Evolutionary conservation across 441 rosid genomes (phyloP).

Genomic region (Jatropha podagrica): DNA sequence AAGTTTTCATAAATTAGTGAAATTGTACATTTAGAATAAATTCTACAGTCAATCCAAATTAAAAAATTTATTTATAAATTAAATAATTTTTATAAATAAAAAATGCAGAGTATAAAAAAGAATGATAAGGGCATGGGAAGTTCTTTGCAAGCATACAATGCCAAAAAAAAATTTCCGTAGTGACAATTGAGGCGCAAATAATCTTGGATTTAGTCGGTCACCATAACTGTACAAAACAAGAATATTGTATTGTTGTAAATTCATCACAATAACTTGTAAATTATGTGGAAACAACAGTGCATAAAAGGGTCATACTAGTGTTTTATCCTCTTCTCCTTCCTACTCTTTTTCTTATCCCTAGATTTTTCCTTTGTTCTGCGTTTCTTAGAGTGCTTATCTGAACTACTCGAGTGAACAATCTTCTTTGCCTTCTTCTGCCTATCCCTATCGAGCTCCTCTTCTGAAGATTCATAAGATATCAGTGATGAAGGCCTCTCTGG

Average conservation of each 20-base stretch:
- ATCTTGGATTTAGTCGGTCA: neutral
- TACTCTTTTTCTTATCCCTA: conserved; percentile 46
- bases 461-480: conserved; percentile 31
- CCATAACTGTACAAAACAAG: conserved; percentile 6
- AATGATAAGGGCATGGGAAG: too few relatives aligned
- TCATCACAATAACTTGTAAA: neutral
- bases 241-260: conserved; percentile 2
- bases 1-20: too few relatives aligned
- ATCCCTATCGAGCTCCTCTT: conserved; percentile 35
- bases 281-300: neutral
- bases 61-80: too few relatives aligned
- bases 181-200: too few relatives aligned
- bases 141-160: too few relatives aligned
- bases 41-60: too few relatives aligned
- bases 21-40: too few relatives aligned
- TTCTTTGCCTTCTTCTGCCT: conserved; percentile 41
- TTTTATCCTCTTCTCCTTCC: conserved; percentile 38
- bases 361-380: conserved; percentile 52
- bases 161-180: too few relatives aligned
- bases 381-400: conserved; percentile 43
- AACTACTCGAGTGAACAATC: conserved; percentile 23
- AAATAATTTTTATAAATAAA: too few relatives aligned
- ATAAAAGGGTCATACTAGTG: conserved; percentile 11
- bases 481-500: conserved; percentile 47
- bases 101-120: too few relatives aligned